Evolutionary conservation across 306 rosid species (phyloP), one percentile per base, ranked within the genome.

Genomic region (Ammopiptanthus mongolicus): DNA sequence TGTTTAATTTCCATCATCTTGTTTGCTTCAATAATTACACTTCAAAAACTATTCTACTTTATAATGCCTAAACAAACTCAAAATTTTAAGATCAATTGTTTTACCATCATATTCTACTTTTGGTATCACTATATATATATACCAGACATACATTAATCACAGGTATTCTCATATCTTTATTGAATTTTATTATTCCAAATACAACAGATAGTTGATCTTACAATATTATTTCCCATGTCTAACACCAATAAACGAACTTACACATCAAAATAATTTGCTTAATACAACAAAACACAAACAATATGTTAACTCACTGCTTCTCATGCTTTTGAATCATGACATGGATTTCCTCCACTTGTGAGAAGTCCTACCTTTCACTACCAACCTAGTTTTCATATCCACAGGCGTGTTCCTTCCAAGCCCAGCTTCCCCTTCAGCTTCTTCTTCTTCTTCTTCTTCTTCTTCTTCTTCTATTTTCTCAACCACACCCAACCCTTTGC

Each of bases 341-440:
- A 88, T 6, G 41, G 99, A 95, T 65, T 83, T 95, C 84, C 97
- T 88, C 97, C 92, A 86, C 80, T 82, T 92, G 58, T 80, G 81
- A 47, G 88, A 76, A 57, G 71, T 84, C 63, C 80, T 80, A 48
- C 88, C 80, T 77, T 78, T 82, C 2, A 81, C 91, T 59, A 89
- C 91, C 62, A 89, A 52, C 80, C 75, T 90, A 3, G 97, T 82
- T 76, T 92, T 95, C 78, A 87, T 48, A 67, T 82, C 88, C 44
- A 69, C 14, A 11, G 99, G 97, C 0, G 97, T 89, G 55, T 82
- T 79, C 53, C 50, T 36, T 9, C 84, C 97, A 74, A 53, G 78
- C 52, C 74, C 93, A 25, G 29, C 58, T 7, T 74, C 87, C 36
- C 73, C 89, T 22, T 59, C 84, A 74, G 29, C 80, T 5, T 25